Evolutionary conservation across 164 flowering plant species (phyloP).

Genomic region (Sextonia rubra): DNA sequence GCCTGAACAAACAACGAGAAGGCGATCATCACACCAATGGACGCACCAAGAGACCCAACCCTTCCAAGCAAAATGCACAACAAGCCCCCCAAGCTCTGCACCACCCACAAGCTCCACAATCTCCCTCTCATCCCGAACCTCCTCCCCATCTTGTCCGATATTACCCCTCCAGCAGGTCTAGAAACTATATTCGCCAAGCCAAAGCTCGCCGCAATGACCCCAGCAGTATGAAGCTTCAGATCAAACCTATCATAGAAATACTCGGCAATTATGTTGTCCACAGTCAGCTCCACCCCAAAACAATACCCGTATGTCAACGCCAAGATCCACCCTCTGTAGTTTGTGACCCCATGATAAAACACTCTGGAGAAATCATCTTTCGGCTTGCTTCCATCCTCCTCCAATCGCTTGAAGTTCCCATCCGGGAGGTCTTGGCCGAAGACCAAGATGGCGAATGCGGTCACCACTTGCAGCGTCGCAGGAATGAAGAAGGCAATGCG

Average conservation of each 20-base stretch:
- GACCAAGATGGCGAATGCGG: conserved; percentile 50
- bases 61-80: conserved; percentile 63
- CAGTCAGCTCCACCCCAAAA: conserved; percentile 79
- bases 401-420: conserved; percentile 48
- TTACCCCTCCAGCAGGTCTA: conserved; percentile 64
- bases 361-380: conserved; percentile 55
- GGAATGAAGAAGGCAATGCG: conserved; percentile 79
- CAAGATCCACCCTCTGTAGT: conserved; percentile 83
- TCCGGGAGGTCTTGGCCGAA: conserved; percentile 85
- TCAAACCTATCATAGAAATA: conserved; percentile 76
- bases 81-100: conserved; percentile 68
- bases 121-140: conserved; percentile 87
- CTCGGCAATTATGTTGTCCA: conserved; percentile 86
- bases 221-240: conserved; percentile 78
- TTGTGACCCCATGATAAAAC: conserved; percentile 47
- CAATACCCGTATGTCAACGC: conserved; percentile 79
- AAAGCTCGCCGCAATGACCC: conserved; percentile 73
- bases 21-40: conserved; percentile 53
- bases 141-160: conserved; percentile 62
- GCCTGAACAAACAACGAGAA: conserved; percentile 83
- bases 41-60: conserved; percentile 44
- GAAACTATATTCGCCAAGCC: conserved; percentile 73
- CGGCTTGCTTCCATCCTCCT: conserved; percentile 55
- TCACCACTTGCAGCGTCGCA: conserved; percentile 51
- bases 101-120: conserved; percentile 70